Evolutionary conservation across 257 asterid genomes (phyloP), one percentile per base, ranked within the genome.

Genomic region (Striga asiatica): DNA sequence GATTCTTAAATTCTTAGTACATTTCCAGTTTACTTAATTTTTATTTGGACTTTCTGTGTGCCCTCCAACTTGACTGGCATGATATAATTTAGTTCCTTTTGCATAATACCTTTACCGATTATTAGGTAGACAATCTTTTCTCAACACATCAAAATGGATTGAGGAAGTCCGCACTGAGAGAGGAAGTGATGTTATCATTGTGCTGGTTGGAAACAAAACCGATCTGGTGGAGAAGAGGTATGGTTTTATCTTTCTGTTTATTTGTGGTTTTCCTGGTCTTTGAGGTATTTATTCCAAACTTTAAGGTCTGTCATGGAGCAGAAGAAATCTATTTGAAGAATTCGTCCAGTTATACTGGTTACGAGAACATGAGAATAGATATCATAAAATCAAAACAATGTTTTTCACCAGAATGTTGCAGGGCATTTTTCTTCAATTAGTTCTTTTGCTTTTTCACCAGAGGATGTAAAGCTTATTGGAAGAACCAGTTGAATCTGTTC

Each of bases 131-230:
- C 87, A 78, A 59, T 73, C 94, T 59, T 84, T 87, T 65, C 82
- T 87, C 35, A 84, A 83, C 66, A 87, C 96, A 32, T 16, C 49
- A 42, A 76, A 71, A 66, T 76, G 81, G 80, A 79, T 73, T 42
- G 80, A 73, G 67, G 83, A 66, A 59, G 79, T 71, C 62, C 71
- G 82, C 38, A 80, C 91, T 62, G 95, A 80, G 58, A 71, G 91
- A 45, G 95, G 94, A n/a, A 71, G 69, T 62, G 88, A 83, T 69
- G 94, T 86, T 43, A 80, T 83, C 5, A 82, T 85, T 50, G 91
- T 86, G 66, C 85, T 86, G 45, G 91, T 82, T 29, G 88, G 95
- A 57, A 86, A 86, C 60, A 86, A 86, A 73, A 83, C 94, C 45
- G 94, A 86, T 75, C 88, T 81, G 41, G 94, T 86, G 18, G 95